Evolutionary conservation across 176 grass and related monocot genomes (phyloP), one percentile per base, ranked within the genome.

Genomic region (Aegilops longissima): DNA sequence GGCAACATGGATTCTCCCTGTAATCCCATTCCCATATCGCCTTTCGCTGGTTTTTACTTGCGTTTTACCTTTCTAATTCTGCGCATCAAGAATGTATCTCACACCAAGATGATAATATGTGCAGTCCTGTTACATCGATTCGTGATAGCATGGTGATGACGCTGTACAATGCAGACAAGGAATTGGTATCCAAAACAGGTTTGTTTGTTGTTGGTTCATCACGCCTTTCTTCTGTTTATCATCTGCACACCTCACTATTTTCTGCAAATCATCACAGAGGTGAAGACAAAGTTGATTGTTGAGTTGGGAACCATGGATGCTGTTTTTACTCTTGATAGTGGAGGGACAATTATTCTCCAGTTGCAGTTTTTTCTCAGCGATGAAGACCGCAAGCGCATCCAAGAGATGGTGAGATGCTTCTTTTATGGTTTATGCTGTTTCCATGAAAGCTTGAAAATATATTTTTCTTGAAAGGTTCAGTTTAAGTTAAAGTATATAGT

Each of bases 41-140:
- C 25, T 44, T 81, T 76, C 2, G 18, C 38, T 85, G 16, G 17
- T 56, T 71, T 34, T 49, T 0, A 5, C 42, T 30, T 66, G 10
- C 3, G 47, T 9, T 40, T 38, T 17, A 29, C 54, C 66, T 29
- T 78, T 49, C 25, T 9, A 27, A 21, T 84, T 73, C 16, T 27
- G 8, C 54, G 40, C 61, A 18, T 84, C 34, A 4, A 10, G 45
- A 20, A 47, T 61, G 63, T 76, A 34, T 81, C 25, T 89, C 24
- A 81, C 44, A 67, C 67, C 17, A 27, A 3, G 45, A 84, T 29
- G 61, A 59, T 82, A 21, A 21, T 76, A 17, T 47, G 3, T 74
- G 67, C 81, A 91, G 89, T 51, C 89, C 89, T 30, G 81, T 91
- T 75, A 91, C 85, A 36, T 87, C 89, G 34, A 66, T 91, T 75